Evolutionary conservation across 2,329 filamentous ascomycete genomes (phyloP), one percentile per base, ranked within the genome.

Genomic region (Clarireedia sp.): DNA sequence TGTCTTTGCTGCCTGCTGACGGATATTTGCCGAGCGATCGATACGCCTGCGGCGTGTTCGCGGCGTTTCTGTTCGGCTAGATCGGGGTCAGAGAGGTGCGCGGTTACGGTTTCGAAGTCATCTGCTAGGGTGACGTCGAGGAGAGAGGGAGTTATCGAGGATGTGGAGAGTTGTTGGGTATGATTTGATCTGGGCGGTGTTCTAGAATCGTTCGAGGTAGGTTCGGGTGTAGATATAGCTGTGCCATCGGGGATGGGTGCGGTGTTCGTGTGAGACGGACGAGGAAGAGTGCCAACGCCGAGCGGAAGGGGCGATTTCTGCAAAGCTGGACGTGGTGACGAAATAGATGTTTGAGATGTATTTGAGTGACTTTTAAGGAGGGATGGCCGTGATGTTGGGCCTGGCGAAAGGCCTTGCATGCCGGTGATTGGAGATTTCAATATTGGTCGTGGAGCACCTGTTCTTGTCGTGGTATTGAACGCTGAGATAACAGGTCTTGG

Each of bases 11-110:
- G 76, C 12, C 78, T 72, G 12, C 82, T 85, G 24, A 87, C 73
- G 60, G 80, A 85, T 61, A 87, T 85, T 66, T 87, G 83, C 1
- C 85, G 75, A 0, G 83, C 83, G 61, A 87, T 86, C 1, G 82
- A 86, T 46, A 85, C 75, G 67, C 86, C 79, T 3, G 84, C 82
- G 1, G 82, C 80, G 44, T 75, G 75, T 59, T 77, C 76, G 14
- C 79, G 68, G 6, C 71, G 73, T 21, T 68, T 67, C 60, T 76
- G 72, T 17, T 58, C 43, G n/a, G 48, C 41, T 40, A 19, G 7
- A 17, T 50, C 43, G 2, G 21, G 43, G 12, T n/a, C 16, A 41
- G 38, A 10, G 17, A 19, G 38, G 5, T 41, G 17, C 7, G 16
- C 2, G 16, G 6, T 41, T 8, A 16, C 38, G 38, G n/a, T 14